Conservation (phyloP, 176 grass and related monocot genomes). For the Phyllostachys edulis region DNA sequence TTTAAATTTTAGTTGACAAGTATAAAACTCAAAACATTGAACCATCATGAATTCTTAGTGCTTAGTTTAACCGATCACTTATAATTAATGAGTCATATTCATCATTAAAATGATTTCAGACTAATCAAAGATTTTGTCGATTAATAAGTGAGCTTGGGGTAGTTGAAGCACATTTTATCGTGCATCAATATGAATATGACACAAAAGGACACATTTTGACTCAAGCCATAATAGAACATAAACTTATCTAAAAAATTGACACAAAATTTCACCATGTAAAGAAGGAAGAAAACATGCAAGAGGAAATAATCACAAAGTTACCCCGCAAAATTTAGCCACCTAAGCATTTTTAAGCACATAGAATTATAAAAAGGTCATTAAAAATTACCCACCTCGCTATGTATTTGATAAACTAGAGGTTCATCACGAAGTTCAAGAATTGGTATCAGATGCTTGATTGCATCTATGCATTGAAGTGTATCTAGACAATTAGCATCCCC, state of each 20-base stretch:
- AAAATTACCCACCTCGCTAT: constrained; percentile 62
- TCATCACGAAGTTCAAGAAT: constrained; percentile 94
- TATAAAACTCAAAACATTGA: background rate
- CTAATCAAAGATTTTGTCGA: constrained; percentile 36
- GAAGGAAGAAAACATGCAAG: background rate
- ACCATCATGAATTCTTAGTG: background rate
- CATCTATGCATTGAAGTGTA: constrained; percentile 92
- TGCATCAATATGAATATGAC: constrained; percentile 38
- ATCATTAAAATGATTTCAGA: constrained; percentile 17
- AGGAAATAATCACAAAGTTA: background rate
- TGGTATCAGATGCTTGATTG: constrained; percentile 97
- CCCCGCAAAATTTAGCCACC: background rate
- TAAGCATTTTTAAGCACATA: constrained; percentile 9
- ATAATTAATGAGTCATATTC: constrained; percentile 9
- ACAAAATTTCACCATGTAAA: background rate
- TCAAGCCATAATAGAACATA: background rate
- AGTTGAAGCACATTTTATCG: constrained; percentile 44
- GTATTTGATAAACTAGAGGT: constrained; percentile 87
- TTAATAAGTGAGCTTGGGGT: constrained; percentile 35
- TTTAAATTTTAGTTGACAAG: constrained; percentile 16
- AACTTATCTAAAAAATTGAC: background rate
- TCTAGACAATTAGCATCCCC: constrained; percentile 97
- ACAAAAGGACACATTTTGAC: background rate
- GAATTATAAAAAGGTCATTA: background rate
- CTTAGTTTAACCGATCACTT: constrained; percentile 12